Evolutionary conservation across 495 filamentous ascomycete genomes (phyloP).

Genomic region (Daldinia childiae): DNA sequence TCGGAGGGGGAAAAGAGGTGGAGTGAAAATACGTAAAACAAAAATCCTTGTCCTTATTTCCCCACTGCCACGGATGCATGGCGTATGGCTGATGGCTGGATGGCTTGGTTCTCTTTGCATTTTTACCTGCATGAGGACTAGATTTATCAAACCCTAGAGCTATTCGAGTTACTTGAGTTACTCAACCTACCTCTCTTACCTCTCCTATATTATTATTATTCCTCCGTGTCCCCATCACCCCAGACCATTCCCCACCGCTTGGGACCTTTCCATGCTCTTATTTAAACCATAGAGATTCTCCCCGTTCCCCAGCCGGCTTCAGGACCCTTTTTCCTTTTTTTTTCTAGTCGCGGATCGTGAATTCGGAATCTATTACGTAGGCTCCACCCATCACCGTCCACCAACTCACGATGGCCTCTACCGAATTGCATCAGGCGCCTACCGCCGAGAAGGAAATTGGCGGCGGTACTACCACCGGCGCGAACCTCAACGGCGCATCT

Average conservation of each 20-base stretch:
- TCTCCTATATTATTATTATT: constrained; percentile 1
- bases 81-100: not conserved
- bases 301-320: not conserved
- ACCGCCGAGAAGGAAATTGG: constrained; percentile 48
- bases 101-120: not conserved
- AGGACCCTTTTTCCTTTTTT: constrained; percentile 9
- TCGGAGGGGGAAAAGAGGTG: constrained; percentile 7
- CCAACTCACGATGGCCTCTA: constrained; percentile 38
- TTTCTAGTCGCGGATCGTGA: constrained; percentile 22
- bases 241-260: constrained; percentile 2
- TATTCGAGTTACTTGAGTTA: not conserved
- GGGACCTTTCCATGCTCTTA: not conserved
- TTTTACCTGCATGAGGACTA: constrained; percentile 1
- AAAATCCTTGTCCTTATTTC: not conserved
- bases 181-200: not conserved
- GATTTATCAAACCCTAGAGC: not conserved
- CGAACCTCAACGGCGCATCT: constrained; percentile 44
- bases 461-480: constrained; percentile 40
- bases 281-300: constrained; percentile 23
- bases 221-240: constrained; percentile 16
- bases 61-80: not conserved
- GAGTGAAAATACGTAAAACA: constrained; percentile 10
- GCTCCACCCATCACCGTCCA: constrained; percentile 8
- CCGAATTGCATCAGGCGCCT: constrained; percentile 29
- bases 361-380: constrained; percentile 15